Conservation (phyloP, 2,329 filamentous ascomycete genomes). For the Scedosporium dehoogii region DNA sequence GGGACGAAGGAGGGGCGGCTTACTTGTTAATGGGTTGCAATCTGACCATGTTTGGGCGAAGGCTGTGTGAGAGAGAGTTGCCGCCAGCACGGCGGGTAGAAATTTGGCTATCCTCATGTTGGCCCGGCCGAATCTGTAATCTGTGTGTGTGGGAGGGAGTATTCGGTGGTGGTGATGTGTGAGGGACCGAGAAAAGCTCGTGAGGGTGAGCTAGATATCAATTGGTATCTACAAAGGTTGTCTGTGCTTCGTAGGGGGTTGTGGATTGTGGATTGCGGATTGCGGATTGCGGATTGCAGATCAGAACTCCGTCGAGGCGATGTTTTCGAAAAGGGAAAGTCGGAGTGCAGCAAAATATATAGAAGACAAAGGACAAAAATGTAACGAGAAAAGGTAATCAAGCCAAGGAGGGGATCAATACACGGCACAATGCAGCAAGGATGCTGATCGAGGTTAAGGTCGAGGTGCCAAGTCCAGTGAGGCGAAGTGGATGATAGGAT, state of each 20-base stretch:
- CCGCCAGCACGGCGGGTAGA: constrained; percentile 11
- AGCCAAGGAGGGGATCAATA: background rate
- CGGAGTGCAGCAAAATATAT: background rate
- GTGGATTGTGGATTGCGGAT: no score
- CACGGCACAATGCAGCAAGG: background rate
- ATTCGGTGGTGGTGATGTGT: no score
- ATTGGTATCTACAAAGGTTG: no score
- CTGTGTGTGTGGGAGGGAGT: background rate
- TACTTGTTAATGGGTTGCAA: constrained; percentile 29
- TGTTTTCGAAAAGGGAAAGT: background rate
- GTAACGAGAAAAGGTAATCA: background rate
- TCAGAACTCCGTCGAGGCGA: no score
- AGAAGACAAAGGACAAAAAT: background rate
- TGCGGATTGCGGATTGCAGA: no score
- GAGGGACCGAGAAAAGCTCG: no score
- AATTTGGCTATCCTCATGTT: background rate
- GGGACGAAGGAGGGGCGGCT: constrained; percentile 8
- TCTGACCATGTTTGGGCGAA: constrained; percentile 29
- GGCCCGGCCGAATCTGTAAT: no score
- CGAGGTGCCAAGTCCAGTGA: no score
- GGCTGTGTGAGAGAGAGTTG: constrained; percentile 16
- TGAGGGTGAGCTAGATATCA: no score
- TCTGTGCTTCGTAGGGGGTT: no score
- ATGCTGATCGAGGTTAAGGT: background rate
- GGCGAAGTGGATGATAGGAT: no score